Evolutionary conservation across 2,329 filamentous ascomycete genomes (phyloP).

Genomic region (Stylonectria norvegica): DNA sequence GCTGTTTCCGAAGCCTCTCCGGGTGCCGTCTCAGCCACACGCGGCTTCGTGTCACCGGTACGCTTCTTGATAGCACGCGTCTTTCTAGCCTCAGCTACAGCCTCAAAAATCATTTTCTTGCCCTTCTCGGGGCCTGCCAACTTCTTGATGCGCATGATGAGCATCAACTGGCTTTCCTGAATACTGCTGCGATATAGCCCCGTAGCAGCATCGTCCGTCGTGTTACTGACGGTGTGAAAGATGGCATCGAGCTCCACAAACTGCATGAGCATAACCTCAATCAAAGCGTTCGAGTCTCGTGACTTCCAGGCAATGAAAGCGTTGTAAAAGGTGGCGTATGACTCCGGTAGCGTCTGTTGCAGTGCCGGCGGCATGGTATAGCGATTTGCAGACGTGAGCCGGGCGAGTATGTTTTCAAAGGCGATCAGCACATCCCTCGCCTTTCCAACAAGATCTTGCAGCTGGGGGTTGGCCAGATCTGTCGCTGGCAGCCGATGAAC

Average conservation of each 20-base stretch:
- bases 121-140: constrained; percentile 69
- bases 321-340: constrained; percentile 71
- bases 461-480: constrained; percentile 58
- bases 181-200: constrained; percentile 78
- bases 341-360: constrained; percentile 60
- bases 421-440: constrained; percentile 72
- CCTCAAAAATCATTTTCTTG: constrained; percentile 69
- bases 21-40: constrained; percentile 52
- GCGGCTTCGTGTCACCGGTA: constrained; percentile 66
- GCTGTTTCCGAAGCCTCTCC: constrained; percentile 38
- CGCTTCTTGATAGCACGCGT: constrained; percentile 62
- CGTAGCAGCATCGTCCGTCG: constrained; percentile 68
- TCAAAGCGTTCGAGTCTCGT: constrained; percentile 70
- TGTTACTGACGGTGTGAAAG: constrained; percentile 77
- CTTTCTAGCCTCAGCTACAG: constrained; percentile 68
- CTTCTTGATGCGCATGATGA: constrained; percentile 76
- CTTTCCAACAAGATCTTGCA: constrained; percentile 72
- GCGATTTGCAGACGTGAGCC: constrained; percentile 62
- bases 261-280: constrained; percentile 82
- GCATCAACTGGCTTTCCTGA: constrained; percentile 73
- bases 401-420: constrained; percentile 71
- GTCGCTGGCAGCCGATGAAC: constrained; percentile 34
- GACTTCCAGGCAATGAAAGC: constrained; percentile 84
- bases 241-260: constrained; percentile 83
- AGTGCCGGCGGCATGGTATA: constrained; percentile 63